Evolutionary conservation across 2,329 filamentous ascomycete genomes (phyloP).

Genomic region (Aspergillus sp.): DNA sequence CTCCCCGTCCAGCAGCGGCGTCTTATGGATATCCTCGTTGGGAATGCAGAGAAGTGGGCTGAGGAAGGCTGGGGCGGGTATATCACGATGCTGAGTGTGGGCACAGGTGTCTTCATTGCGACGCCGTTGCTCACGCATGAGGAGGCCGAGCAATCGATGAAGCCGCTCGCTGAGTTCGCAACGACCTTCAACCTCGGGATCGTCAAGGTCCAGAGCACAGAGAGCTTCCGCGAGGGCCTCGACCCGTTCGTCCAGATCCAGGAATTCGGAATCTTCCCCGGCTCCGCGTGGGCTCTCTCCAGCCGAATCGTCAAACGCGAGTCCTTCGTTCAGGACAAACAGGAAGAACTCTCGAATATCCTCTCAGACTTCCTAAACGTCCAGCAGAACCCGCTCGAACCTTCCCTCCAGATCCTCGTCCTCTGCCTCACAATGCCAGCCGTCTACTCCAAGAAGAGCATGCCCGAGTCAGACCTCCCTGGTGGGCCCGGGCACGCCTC

Average conservation of each 20-base stretch:
- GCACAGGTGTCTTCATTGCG: slow-evolving; percentile 9
- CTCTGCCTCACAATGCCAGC: slow-evolving; percentile 6
- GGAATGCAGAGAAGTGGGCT: slow-evolving; percentile 19
- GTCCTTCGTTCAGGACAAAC: slow-evolving; percentile 4
- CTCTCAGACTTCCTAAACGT: background rate
- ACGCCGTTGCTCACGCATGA: slow-evolving; percentile 14
- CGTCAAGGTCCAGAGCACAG: background rate
- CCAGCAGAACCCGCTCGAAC: background rate
- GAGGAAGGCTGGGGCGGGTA: slow-evolving; percentile 22
- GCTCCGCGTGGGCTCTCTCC: slow-evolving; percentile 6
- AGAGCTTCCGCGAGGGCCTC: background rate
- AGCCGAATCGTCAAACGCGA: slow-evolving; percentile 9
- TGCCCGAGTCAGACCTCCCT: slow-evolving; percentile 6
- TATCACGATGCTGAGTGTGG: background rate
- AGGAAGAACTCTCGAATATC: slow-evolving; percentile 1
- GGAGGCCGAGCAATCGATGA: slow-evolving; percentile 11
- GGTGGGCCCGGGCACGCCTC: slow-evolving; percentile 16
- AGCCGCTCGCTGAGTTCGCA: slow-evolving; percentile 11
- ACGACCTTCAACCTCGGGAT: background rate
- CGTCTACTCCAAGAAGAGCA: slow-evolving; percentile 6
- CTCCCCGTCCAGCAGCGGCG: background rate
- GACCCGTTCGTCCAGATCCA: background rate
- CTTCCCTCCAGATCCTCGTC: background rate
- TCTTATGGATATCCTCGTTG: slow-evolving; percentile 13
- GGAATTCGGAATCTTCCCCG: background rate